Conservation (phyloP, 139 green algal species). For the Volvox africanus region DNA sequence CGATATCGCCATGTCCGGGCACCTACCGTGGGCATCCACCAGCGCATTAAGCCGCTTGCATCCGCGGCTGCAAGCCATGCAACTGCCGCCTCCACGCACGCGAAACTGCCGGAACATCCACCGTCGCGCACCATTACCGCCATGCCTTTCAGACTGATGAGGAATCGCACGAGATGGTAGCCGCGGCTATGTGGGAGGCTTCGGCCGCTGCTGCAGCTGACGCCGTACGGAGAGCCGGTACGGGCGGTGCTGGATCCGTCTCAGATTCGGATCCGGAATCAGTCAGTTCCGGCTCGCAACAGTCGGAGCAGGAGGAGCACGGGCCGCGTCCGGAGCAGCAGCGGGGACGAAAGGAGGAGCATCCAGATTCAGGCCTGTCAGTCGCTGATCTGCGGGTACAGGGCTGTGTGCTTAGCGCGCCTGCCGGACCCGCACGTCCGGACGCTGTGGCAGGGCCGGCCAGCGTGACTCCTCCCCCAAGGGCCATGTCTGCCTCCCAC, state of each 20-base stretch:
- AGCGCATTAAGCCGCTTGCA: no score
- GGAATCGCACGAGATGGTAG: slow-evolving; percentile 14
- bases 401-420: background rate
- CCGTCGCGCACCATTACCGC: no score
- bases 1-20: no score
- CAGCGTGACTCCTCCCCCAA: background rate
- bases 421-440: background rate
- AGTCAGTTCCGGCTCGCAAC: slow-evolving; percentile 13
- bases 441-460: background rate
- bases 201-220: background rate
- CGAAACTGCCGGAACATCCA: no score
- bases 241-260: background rate
- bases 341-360: background rate
- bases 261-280: slow-evolving; percentile 23
- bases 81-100: no score
- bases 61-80: no score
- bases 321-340: background rate
- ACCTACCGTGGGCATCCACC: no score
- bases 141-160: slow-evolving; percentile 16
- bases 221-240: background rate
- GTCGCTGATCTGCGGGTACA: background rate
- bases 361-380: no score
- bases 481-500: slow-evolving; percentile 9
- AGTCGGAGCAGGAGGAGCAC: background rate
- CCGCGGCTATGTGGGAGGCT: slow-evolving; percentile 13